Evolutionary conservation across 345 rosid species (phyloP), one percentile per base, ranked within the genome.

Genomic region (Euphorbia peplus): DNA sequence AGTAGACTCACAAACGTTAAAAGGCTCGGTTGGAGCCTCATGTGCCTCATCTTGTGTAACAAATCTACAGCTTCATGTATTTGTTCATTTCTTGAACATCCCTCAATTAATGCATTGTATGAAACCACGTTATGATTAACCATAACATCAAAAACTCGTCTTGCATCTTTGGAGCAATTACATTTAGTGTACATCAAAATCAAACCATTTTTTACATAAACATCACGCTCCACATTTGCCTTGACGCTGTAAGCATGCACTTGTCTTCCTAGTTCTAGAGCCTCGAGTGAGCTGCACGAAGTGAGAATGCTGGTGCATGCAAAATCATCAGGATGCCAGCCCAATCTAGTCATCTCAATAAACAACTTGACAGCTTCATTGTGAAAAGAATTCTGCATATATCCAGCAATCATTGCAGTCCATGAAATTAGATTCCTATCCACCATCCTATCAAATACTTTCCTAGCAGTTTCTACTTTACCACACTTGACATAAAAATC

Each of bases 151-250:
- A 91, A 87, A 74, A 78, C 78, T 73, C 75, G 70, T 73, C 91
- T 85, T 10, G 88, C 90, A 73, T 87, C 84, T 11, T 30, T 66
- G 75, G 87, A 75, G 66, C 73, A 79, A 69, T 63, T 70, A 64
- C 87, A 91, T 74, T 91, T 89, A 13, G 88, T 82, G 70, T 91
- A 89, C 93, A 89, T 89, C 76, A 83, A 95, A 47, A 89, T 80
- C 75, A 87, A 74, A 73, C 87, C 85, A 78, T 86, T 89, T 76
- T 63, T 70, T 55, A 91, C 82, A 61, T 81, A 87, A 74, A 65
- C 72, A 68, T 87, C 95, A 44, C 8, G 52, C 60, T 83, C 90
- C 65, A 87, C 80, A 71, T 83, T 70, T 48, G 73, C 75, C 86
- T 89, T 89, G 77, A 87, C 71, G 25, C 74, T 63, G 71, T 83